phyloP scores from a whole-genome alignment of 164 flowering plant genomes.

The Umbilicus rupestris region DNA sequence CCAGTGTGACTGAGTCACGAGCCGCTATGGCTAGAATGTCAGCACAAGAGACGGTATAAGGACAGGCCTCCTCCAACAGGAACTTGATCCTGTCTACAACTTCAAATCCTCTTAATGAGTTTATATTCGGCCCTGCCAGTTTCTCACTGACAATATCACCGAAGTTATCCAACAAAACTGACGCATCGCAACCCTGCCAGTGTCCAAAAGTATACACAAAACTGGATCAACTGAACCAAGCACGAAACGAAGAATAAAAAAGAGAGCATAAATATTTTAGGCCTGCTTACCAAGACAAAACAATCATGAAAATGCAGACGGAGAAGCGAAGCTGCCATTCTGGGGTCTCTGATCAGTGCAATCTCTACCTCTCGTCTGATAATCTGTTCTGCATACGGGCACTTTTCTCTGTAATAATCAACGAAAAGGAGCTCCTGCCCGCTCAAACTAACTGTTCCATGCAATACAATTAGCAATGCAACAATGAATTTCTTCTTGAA shows the following conservation, averaged over 20 bases:
- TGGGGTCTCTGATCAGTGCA: slow-evolving; percentile 50
- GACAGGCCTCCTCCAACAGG: slow-evolving; percentile 57
- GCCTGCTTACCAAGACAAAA: slow-evolving; percentile 51
- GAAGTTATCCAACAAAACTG: slow-evolving; percentile 52
- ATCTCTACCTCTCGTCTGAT: slow-evolving; percentile 39
- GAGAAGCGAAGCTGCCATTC: slow-evolving; percentile 76
- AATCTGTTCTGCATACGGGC: slow-evolving; percentile 57
- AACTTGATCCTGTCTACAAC: slow-evolving; percentile 58
- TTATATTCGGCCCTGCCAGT: slow-evolving; percentile 51
- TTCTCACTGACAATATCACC: slow-evolving; percentile 54
- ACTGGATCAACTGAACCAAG: neutral
- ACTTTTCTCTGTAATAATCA: slow-evolving; percentile 50
- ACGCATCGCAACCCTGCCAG: slow-evolving; percentile 75
- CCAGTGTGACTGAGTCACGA: slow-evolving; percentile 55
- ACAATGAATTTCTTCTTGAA: neutral
- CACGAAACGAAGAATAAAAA: neutral
- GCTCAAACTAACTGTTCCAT: slow-evolving; percentile 12
- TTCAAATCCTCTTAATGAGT: slow-evolving; percentile 61
- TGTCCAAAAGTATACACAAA: neutral
- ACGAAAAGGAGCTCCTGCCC: slow-evolving; percentile 21
- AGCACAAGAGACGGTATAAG: slow-evolving; percentile 67
- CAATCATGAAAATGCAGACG: slow-evolving; percentile 83
- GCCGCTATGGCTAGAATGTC: slow-evolving; percentile 70
- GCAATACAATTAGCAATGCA: slow-evolving; percentile 1
- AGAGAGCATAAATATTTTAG: neutral